phyloP scores from a whole-genome alignment of 495 filamentous ascomycete species.

The Chaetomium tenue region DNA sequence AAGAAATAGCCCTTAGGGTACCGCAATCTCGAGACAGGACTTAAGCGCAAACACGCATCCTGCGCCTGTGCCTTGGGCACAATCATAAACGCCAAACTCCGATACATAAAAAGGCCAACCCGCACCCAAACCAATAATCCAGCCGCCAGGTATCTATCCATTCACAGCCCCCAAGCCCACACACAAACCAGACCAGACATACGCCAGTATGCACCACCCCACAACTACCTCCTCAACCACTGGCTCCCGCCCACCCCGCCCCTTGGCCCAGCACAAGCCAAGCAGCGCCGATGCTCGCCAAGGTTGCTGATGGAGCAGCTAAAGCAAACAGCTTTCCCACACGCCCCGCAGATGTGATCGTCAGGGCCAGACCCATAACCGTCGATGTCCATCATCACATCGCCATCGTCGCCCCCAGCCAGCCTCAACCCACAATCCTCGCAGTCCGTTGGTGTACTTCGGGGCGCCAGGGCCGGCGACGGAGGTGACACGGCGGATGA shows the following conservation, averaged over 20 bases:
- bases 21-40: neutral
- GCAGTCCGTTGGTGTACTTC: constrained; percentile 35
- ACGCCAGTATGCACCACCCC: neutral
- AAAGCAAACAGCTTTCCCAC: constrained; percentile 49
- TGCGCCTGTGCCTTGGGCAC: neutral
- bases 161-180: neutral
- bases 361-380: constrained; percentile 23
- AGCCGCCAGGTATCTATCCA: neutral
- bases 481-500: constrained; percentile 17
- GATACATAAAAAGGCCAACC: constrained; percentile 1
- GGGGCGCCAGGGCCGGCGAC: neutral
- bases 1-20: neutral
- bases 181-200: neutral
- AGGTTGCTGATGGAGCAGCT: constrained; percentile 50
- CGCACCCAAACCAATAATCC: constrained; percentile 5
- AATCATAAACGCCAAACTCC: neutral
- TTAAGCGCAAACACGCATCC: neutral
- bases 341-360: constrained; percentile 38
- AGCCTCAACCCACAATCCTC: constrained; percentile 45
- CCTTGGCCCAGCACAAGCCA: constrained; percentile 43
- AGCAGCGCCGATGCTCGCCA: constrained; percentile 44
- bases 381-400: constrained; percentile 32
- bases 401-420: constrained; percentile 26
- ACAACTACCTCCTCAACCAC: constrained; percentile 1
- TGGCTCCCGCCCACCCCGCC: constrained; percentile 16